These are phyloP conservation scores for Neofusicoccum laricinum DNA, from an alignment of 2,329 filamentous ascomycete genomes.

Conservation along the genomic window DNA sequence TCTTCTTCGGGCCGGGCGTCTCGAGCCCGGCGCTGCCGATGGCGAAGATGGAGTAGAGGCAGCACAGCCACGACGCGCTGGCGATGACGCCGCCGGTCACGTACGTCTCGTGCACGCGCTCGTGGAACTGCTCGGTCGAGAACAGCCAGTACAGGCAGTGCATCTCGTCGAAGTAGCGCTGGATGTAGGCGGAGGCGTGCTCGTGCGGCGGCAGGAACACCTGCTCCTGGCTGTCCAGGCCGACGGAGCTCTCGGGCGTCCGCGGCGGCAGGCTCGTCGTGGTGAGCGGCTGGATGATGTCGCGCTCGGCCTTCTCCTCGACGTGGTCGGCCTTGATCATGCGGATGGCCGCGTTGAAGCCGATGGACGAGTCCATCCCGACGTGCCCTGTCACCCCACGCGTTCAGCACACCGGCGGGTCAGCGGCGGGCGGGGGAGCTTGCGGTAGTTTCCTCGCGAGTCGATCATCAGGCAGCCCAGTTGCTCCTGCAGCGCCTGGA, in stretches of 20 bases:
- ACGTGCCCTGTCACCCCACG: conserved; percentile 25
- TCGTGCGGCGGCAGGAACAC: conserved; percentile 32
- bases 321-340: conserved; percentile 25
- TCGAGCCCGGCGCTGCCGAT: conserved; percentile 26
- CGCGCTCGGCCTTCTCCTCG: conserved; percentile 19
- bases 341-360: conserved; percentile 36
- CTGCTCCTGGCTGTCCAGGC: conserved; percentile 20
- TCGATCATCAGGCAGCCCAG: conserved; percentile 38
- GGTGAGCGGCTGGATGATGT: conserved; percentile 30
- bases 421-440: neutral
- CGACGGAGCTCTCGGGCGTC: conserved; percentile 5
- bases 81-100: conserved; percentile 19
- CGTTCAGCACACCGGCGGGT: neutral
- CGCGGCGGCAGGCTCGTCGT: conserved; percentile 32
- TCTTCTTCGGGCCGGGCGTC: conserved; percentile 24
- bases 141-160: conserved; percentile 38
- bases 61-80: conserved; percentile 36
- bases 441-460: conserved; percentile 31
- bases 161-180: conserved; percentile 33
- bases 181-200: conserved; percentile 30
- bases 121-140: conserved; percentile 31
- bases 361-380: conserved; percentile 36
- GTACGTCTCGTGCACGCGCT: conserved; percentile 33
- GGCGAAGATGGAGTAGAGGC: conserved; percentile 34
- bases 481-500: conserved; percentile 35